These are phyloP conservation scores for Xylogone sp. DNA, from an alignment of 2,329 filamentous ascomycete genomes.

Conservation along the genomic window DNA sequence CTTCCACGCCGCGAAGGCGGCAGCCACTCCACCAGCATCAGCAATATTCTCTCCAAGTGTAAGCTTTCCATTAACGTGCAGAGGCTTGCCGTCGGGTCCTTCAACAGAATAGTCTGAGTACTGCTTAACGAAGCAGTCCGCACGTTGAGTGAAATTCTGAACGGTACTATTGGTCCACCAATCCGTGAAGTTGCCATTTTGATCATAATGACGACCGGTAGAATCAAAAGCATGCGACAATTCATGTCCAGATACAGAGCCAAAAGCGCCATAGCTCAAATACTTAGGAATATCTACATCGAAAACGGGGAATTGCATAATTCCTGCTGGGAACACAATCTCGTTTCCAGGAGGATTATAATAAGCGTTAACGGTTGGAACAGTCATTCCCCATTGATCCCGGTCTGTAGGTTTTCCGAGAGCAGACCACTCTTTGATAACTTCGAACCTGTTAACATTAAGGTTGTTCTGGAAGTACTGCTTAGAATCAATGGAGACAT, in stretches of 20 bases:
- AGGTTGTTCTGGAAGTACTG: slow-evolving; percentile 57
- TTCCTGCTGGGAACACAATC: slow-evolving; percentile 66
- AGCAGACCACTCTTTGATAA: slow-evolving; percentile 49
- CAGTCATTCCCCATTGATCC: slow-evolving; percentile 57
- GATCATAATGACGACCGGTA: slow-evolving; percentile 60
- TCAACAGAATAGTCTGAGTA: slow-evolving; percentile 58
- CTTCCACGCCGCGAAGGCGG: slow-evolving; percentile 64
- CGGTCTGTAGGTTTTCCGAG: slow-evolving; percentile 58
- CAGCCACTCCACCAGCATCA: slow-evolving; percentile 62
- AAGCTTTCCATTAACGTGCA: slow-evolving; percentile 59
- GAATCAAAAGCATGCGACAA: slow-evolving; percentile 69
- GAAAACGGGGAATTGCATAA: slow-evolving; percentile 67
- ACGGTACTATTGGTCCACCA: slow-evolving; percentile 65
- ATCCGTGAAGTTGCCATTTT: slow-evolving; percentile 59
- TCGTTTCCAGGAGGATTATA: slow-evolving; percentile 63
- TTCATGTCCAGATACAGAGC: slow-evolving; percentile 64
- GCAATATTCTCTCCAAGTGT: slow-evolving; percentile 70
- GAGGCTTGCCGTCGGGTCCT: slow-evolving; percentile 49
- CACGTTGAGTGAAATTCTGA: slow-evolving; percentile 51
- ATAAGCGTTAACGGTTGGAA: slow-evolving; percentile 62
- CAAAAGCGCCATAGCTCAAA: slow-evolving; percentile 66
- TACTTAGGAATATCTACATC: slow-evolving; percentile 60
- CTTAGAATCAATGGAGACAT: slow-evolving; percentile 44
- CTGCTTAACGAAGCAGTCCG: slow-evolving; percentile 66
- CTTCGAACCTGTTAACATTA: slow-evolving; percentile 43